Evolutionary conservation across 2,329 filamentous ascomycete genomes (phyloP), one percentile per base, ranked within the genome.

Genomic region (Arthrobotrys musiformis): DNA sequence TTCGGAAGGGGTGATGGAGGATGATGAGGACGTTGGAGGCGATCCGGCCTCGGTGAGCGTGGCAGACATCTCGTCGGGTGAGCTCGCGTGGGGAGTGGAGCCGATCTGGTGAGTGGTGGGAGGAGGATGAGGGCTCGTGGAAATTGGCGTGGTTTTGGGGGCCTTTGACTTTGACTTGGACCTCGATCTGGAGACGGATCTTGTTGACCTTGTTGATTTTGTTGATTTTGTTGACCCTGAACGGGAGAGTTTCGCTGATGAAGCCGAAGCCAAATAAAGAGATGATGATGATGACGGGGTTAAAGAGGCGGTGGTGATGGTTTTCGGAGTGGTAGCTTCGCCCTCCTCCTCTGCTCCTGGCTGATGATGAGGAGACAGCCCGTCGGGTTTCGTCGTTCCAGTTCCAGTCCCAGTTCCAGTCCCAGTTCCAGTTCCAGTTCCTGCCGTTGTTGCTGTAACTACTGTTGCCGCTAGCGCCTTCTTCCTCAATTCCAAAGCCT

Each of bases 401-500:
- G 60, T 54, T 60, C 17, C 46, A 5, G 79, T 68, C 83, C 73
- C 77, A 82, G 81, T 79, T 81, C 80, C 70, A 83, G 81, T 33
- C 30, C 30, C 30, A 4, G 30, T 33, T 44, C 69, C 70, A 60
- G 76, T 72, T 54, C 19, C 17, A 13, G 60, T 54, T 62, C 17
- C 46, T 26, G 79, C 70, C 83, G 73, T 76, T 82, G 79, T 70
- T 83, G 70, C 77, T 82, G 81, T 79, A 81, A 80, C 44, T 70
- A 83, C 81, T 75, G 82, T 79, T 22, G 81, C 82, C 61, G 83
- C 83, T 81, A 90, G 90, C 83, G 93, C 93, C 84, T 92, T 93
- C 84, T 96, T 95, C 63, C 94, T 89, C 80, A 97, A 84, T 83
- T 97, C 92, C 85, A 97, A 88, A 6, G 95, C 95, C 85, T 96